These are phyloP conservation scores for Neonectria ditissima DNA, from an alignment of 2,329 filamentous ascomycete genomes.

Conservation along the genomic window DNA sequence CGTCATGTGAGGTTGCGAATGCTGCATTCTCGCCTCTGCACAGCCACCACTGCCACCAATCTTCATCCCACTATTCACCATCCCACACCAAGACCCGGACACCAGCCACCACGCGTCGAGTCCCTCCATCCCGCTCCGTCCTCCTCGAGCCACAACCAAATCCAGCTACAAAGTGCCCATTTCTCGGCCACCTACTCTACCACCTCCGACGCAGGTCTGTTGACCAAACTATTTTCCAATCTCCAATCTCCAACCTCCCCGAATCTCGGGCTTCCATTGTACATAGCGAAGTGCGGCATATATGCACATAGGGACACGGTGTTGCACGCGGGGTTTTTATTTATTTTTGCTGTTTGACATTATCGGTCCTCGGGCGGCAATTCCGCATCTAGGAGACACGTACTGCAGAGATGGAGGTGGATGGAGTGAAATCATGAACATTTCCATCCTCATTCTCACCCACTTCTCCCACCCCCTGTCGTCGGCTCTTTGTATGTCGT, in stretches of 20 bases:
- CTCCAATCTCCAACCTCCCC: conserved; percentile 10
- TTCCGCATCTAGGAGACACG: conserved; percentile 24
- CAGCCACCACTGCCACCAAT: conserved; percentile 18
- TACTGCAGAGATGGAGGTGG: conserved; percentile 14
- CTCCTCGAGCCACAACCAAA: conserved; percentile 13
- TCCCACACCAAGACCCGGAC: conserved; percentile 8
- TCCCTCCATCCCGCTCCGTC: neutral
- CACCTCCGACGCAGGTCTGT: conserved; percentile 22
- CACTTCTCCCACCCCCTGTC: conserved; percentile 14
- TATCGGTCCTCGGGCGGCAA: conserved; percentile 24
- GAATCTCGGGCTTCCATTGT: conserved; percentile 37
- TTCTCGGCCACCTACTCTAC: conserved; percentile 10
- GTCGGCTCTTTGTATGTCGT: conserved; percentile 12
- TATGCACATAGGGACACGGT: conserved; percentile 46
- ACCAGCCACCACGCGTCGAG: conserved; percentile 29
- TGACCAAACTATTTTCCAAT: conserved; percentile 20
- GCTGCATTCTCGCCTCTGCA: conserved; percentile 4
- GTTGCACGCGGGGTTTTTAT: conserved; percentile 35
- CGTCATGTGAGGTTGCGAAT: conserved; percentile 64
- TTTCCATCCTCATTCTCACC: neutral
- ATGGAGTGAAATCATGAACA: neutral
- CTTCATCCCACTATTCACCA: neutral
- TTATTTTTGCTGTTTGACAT: conserved; percentile 27
- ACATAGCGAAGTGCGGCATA: conserved; percentile 44
- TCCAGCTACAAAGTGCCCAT: conserved; percentile 18